phyloP scores from a whole-genome alignment of 192 early-diverging fungal genomes.

The Coemansia sp. region DNA sequence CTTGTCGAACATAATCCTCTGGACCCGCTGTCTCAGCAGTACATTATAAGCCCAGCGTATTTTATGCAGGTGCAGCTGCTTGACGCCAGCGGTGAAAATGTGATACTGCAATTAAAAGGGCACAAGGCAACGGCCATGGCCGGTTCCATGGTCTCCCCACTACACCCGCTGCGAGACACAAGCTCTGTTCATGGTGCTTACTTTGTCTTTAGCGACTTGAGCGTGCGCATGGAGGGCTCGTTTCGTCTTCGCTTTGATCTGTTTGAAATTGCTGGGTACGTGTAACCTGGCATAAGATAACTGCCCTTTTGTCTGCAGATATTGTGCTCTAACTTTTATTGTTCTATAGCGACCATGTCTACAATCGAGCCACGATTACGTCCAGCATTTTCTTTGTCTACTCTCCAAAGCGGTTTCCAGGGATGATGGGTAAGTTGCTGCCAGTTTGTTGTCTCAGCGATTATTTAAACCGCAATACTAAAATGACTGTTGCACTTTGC shows the following conservation, averaged over 20 bases:
- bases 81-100: slow-evolving; percentile 66
- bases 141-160: slow-evolving; percentile 87
- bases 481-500: not conserved
- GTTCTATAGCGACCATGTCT: slow-evolving; percentile 23
- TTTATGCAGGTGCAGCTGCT: slow-evolving; percentile 92
- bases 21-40: slow-evolving; percentile 24
- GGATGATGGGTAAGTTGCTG: slow-evolving; percentile 68
- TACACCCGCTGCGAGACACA: slow-evolving; percentile 85
- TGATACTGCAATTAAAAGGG: slow-evolving; percentile 80
- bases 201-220: slow-evolving; percentile 95
- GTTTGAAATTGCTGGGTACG: slow-evolving; percentile 80
- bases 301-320: too few relatives aligned
- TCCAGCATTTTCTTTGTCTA: slow-evolving; percentile 83
- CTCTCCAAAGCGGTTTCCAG: slow-evolving; percentile 93
- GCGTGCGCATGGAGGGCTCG: slow-evolving; percentile 85
- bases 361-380: slow-evolving; percentile 57
- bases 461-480: not conserved
- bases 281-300: not conserved
- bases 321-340: not conserved
- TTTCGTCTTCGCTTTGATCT: slow-evolving; percentile 80
- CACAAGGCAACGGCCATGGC: slow-evolving; percentile 75
- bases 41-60: slow-evolving; percentile 73
- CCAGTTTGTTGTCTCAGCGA: not conserved
- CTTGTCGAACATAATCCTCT: slow-evolving; percentile 38
- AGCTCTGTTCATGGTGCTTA: slow-evolving; percentile 80